Base-by-base conservation (phyloP, 2,329 filamentous ascomycete genomes). In the Penicillium sp. region DNA sequence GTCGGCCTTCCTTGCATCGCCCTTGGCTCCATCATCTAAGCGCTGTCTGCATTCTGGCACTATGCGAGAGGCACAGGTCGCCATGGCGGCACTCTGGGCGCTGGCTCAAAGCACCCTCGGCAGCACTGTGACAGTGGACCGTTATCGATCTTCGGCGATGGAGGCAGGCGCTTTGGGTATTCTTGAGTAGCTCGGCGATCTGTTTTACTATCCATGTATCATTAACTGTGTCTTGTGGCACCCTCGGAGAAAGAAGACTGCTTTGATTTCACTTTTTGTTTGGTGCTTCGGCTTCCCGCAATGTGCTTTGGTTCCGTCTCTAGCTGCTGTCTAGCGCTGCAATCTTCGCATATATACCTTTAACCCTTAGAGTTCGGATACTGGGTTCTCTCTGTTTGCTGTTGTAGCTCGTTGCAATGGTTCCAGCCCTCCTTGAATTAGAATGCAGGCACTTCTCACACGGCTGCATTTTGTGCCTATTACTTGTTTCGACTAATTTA, bases 11-110 rank as follows among this genome's bases (percentile, higher is more conserved):
- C 65, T 40, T 68, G 65, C 53, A 41, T 68, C 54, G 63, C 65
- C 34, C 56, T 68, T 36, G 62, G 63, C 43, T 59, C 63, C 36
- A 54, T 65, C 48, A 31, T 68, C 48, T 68, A 68, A 66, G 53
- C 42, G 41, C 27, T 43, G 32, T 36, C 11, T 35, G 35, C 31
- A 40, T 41, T 42, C 37, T 42, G 33, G 36, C 43, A 39, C 37
- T 39, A 11, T 32, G 45, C 48, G 32, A 46, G 36, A 45, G 42
- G 43, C 43, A 45, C 7, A 39, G 41, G 45, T 21, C 18, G 17
- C 36, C 16, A 20, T 19, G 30, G 16, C 26, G 14, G 29, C 21
- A 19, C 34, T 44, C 30, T 31, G 40, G 43, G 15, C 35, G 2
- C 18, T 19, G 7, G 31, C 26, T 27, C 28, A 21, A 25, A 26